Conservation (phyloP, 2,329 filamentous ascomycete species). For the Xylariaceae sp. region DNA sequence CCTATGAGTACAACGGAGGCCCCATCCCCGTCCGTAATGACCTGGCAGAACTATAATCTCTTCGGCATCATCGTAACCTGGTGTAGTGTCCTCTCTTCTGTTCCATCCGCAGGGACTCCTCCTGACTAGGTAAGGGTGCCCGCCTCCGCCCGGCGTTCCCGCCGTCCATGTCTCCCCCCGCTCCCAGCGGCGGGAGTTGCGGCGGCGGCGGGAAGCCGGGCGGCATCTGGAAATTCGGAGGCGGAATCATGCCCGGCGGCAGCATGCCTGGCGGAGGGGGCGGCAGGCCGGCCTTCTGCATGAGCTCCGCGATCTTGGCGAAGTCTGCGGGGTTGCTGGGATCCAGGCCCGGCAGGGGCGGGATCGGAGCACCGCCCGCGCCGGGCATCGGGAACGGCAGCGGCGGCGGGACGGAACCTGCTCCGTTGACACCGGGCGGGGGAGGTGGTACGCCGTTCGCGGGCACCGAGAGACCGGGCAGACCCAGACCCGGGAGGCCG, state of each 20-base stretch:
- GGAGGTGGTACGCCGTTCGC: constrained; percentile 28
- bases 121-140: constrained; percentile 73
- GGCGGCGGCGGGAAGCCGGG: constrained; percentile 25
- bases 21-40: too few relatives aligned
- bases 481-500: constrained; percentile 50
- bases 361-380: constrained; percentile 30
- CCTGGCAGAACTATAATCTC: too few relatives aligned
- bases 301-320: constrained; percentile 54
- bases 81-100: constrained; percentile 61
- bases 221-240: constrained; percentile 34
- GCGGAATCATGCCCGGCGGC: constrained; percentile 35
- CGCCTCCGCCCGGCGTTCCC: constrained; percentile 35
- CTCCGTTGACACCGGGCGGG: constrained; percentile 25
- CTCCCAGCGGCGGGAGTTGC: constrained; percentile 10
- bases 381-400: constrained; percentile 46
- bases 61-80: constrained; percentile 35
- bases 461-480: constrained; percentile 35
- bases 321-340: constrained; percentile 54
- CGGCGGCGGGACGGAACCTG: constrained; percentile 32
- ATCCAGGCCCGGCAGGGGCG: constrained; percentile 46
- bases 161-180: constrained; percentile 6
- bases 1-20: too few relatives aligned
- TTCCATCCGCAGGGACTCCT: constrained; percentile 72
- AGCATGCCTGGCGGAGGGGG: constrained; percentile 48
- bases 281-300: constrained; percentile 57